phyloP scores from a whole-genome alignment of 441 rosid species.

The Manihot esculenta region DNA sequence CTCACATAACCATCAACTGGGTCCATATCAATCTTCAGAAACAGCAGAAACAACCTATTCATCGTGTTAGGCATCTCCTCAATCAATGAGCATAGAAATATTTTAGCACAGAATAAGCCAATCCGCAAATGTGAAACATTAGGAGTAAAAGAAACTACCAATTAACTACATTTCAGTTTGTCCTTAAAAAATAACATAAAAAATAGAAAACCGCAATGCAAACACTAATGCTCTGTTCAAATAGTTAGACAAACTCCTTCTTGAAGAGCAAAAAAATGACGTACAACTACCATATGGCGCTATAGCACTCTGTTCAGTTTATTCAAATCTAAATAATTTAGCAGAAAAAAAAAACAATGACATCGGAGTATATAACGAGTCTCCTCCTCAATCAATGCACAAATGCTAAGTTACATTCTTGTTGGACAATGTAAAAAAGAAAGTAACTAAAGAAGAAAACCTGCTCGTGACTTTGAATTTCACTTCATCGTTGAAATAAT shows the following conservation, averaged over 20 bases:
- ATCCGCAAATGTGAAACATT: too few relatives aligned
- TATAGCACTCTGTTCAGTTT: too few relatives aligned
- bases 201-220: background rate
- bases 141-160: background rate
- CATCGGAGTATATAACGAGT: too few relatives aligned
- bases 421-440: too few relatives aligned
- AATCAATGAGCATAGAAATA: constrained; percentile 2
- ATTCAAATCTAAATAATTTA: too few relatives aligned
- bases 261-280: too few relatives aligned
- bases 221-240: background rate
- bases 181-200: too few relatives aligned
- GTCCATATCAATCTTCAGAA: constrained; percentile 85
- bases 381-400: too few relatives aligned
- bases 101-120: too few relatives aligned
- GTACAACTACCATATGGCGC: too few relatives aligned
- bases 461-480: constrained; percentile 81
- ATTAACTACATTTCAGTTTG: background rate
- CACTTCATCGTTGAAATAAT: constrained; percentile 79
- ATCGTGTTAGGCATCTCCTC: constrained; percentile 10
- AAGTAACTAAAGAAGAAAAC: constrained; percentile 21
- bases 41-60: constrained; percentile 67
- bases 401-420: too few relatives aligned
- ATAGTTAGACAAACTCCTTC: background rate
- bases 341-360: too few relatives aligned
- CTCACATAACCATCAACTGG: constrained; percentile 73